phyloP scores from a whole-genome alignment of 1,139 yeast species.

The Lodderomyces jiufengensis region DNA sequence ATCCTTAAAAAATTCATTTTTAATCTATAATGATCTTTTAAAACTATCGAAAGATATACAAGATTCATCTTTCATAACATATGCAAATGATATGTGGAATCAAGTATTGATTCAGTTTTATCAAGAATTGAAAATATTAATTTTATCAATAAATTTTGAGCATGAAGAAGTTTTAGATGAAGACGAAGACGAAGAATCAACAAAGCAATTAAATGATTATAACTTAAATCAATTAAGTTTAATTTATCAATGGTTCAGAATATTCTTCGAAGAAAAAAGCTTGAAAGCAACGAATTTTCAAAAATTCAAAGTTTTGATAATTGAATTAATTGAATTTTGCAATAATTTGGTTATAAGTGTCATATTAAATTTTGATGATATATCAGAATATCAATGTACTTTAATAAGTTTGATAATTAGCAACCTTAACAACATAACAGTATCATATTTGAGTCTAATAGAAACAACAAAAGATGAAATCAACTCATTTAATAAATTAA shows the following conservation, averaged over 20 bases:
- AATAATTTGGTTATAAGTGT: constrained; percentile 28
- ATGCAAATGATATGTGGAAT: constrained; percentile 20
- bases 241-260: constrained; percentile 25
- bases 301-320: constrained; percentile 26
- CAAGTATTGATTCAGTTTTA: constrained; percentile 21
- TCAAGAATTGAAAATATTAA: constrained; percentile 18
- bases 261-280: constrained; percentile 20
- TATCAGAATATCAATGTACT: constrained; percentile 35
- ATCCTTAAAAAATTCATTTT: constrained; percentile 26
- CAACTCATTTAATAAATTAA: constrained; percentile 38
- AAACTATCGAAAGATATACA: constrained; percentile 18
- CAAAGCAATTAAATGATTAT: constrained; percentile 18
- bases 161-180: constrained; percentile 4
- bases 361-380: constrained; percentile 28
- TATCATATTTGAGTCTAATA: constrained; percentile 16
- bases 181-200: constrained; percentile 6
- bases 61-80: constrained; percentile 16
- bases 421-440: constrained; percentile 17
- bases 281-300: constrained; percentile 25
- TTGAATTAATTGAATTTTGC: constrained; percentile 28
- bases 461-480: constrained; percentile 18
- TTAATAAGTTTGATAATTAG: constrained; percentile 28
- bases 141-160: constrained; percentile 17
- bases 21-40: constrained; percentile 35
- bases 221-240: constrained; percentile 21